Conservation (phyloP, 1,284 basidiomycete species). For the Sporisorium exsertum region DNA sequence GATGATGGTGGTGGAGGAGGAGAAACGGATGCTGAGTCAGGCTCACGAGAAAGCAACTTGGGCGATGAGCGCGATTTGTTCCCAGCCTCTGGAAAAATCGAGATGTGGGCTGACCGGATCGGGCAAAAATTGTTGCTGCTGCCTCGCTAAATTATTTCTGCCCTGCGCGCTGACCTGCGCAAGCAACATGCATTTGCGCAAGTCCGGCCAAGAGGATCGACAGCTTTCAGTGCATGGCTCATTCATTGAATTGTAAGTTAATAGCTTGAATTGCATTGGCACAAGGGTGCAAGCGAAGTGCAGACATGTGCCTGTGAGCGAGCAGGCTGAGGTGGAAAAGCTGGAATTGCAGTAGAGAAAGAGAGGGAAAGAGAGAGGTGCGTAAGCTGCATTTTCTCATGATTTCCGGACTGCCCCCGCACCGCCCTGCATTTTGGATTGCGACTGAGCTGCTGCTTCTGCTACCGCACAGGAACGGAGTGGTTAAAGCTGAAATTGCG, state of each 20-base stretch:
- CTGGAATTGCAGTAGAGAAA: too few species aligned
- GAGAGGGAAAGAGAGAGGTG: too few species aligned
- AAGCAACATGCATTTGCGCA: not conserved
- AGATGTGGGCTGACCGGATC: not conserved
- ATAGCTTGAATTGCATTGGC: too few species aligned
- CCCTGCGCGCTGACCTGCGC: not conserved
- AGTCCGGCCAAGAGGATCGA: not conserved
- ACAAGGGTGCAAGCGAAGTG: too few species aligned
- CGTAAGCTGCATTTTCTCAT: not conserved
- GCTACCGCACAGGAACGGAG: not conserved
- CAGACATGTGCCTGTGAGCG: too few species aligned
- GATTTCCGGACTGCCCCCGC: not conserved
- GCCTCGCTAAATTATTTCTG: not conserved
- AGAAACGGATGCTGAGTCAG: constrained; percentile 43
- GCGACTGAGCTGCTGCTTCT: not conserved
- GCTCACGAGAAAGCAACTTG: constrained; percentile 22
- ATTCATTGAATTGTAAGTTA: too few species aligned
- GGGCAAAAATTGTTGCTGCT: not conserved
- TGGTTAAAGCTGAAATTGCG: not conserved
- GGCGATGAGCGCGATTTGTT: constrained; percentile 4
- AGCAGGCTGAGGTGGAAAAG: too few species aligned
- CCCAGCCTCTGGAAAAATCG: not conserved
- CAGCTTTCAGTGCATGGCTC: too few species aligned
- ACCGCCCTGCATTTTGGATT: constrained; percentile 6
- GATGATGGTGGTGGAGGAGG: constrained; percentile 24